phyloP scores from a whole-genome alignment of 2,329 filamentous ascomycete species.

The Fusarium lateritium region DNA sequence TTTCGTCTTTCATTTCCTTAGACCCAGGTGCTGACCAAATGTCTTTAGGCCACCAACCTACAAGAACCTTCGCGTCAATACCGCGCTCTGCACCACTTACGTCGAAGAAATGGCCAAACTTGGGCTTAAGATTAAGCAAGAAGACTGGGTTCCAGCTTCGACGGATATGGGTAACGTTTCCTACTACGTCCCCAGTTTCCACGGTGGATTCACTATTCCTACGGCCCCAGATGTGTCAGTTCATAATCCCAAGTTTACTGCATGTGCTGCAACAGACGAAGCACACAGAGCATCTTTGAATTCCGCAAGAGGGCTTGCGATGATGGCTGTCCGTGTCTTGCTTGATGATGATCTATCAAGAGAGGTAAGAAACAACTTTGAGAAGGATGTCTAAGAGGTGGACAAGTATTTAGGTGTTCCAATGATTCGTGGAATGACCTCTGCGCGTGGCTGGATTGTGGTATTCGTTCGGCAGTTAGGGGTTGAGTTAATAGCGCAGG shows the following conservation, averaged over 20 bases:
- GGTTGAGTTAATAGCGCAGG: too few species aligned
- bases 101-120: not conserved
- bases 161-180: not conserved
- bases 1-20: fast-evolving
- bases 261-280: not conserved
- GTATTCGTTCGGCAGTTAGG: too few species aligned
- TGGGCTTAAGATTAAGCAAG: not conserved
- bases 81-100: not conserved
- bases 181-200: not conserved
- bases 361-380: not conserved
- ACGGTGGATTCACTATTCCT: not conserved
- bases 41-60: not conserved
- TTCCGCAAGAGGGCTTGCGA: not conserved
- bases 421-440: too few species aligned
- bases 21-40: fast-evolving
- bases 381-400: fast-evolving
- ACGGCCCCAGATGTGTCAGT: not conserved
- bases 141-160: not conserved
- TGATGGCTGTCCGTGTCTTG: not conserved
- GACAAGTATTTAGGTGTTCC: too few species aligned
- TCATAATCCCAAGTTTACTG: not conserved
- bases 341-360: not conserved
- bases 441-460: too few species aligned
- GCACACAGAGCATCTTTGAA: not conserved
- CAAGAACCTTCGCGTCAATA: not conserved